These are phyloP conservation scores for Coemansia sp. DNA, from an alignment of 192 early-diverging fungal species.

Conservation along the genomic window DNA sequence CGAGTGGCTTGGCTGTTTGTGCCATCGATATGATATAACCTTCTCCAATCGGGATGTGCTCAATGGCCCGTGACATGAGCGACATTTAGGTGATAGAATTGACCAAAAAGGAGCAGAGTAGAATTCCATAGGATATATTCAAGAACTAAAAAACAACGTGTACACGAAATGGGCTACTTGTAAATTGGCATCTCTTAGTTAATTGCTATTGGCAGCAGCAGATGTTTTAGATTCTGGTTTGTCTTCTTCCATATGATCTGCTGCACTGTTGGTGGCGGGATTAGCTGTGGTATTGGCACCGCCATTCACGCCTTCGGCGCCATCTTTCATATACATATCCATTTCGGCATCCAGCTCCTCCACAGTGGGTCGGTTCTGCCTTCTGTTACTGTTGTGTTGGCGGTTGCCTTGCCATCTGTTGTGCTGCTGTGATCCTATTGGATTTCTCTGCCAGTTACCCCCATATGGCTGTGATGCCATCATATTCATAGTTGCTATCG, in stretches of 20 bases:
- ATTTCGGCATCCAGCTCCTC: constrained; percentile 51
- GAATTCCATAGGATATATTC: no score
- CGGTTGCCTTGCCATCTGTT: constrained; percentile 3
- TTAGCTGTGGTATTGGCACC: constrained; percentile 5
- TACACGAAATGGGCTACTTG: no score
- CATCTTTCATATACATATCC: constrained; percentile 43
- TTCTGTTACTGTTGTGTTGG: constrained; percentile 1
- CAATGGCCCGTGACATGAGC: no score
- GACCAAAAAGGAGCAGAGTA: no score
- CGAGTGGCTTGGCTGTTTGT: no score
- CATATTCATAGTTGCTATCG: constrained; percentile 13
- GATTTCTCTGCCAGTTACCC: background rate
- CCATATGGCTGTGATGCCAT: background rate
- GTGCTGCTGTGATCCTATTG: constrained; percentile 4
- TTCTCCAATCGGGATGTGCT: no score
- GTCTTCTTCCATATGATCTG: constrained; percentile 3
- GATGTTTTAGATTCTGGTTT: background rate
- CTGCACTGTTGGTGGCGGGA: background rate
- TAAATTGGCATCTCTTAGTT: no score
- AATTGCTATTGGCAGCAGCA: no score
- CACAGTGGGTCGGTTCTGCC: constrained; percentile 14
- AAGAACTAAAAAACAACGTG: no score
- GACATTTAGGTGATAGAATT: no score
- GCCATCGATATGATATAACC: no score
- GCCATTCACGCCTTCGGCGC: background rate